A percentile compares a stretch with the other conserved stretches of the same genome.
Conservation (phyloP, 2,329 filamentous ascomycete genomes). For the Rutstroemia sp. region DNA sequence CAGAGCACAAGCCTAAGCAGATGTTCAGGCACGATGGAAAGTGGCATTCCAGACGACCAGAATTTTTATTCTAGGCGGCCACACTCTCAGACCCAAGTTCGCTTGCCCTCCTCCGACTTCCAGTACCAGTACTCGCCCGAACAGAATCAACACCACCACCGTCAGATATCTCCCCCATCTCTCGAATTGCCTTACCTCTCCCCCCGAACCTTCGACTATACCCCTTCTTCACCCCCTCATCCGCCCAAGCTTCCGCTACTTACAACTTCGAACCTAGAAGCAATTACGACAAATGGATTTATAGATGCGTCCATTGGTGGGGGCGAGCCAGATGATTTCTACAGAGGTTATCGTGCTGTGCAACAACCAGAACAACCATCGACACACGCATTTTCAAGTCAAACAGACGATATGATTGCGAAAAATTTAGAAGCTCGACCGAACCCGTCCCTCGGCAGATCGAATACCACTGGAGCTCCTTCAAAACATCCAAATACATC, state of each 20-base stretch:
- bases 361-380: constrained; percentile 17
- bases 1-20: constrained; percentile 11
- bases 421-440: constrained; percentile 35
- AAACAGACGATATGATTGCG: constrained; percentile 22
- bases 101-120: not conserved
- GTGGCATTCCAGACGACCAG: constrained; percentile 27
- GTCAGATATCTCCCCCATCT: constrained; percentile 5
- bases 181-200: constrained; percentile 16
- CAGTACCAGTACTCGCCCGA: constrained; percentile 11
- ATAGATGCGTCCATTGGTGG: constrained; percentile 15
- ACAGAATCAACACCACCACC: constrained; percentile 13
- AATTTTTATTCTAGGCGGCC: constrained; percentile 27
- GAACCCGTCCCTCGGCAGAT: constrained; percentile 35
- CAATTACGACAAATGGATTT: constrained; percentile 20
- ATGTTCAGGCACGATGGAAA: constrained; percentile 29
- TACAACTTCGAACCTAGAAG: constrained; percentile 22
- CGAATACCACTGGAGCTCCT: constrained; percentile 43
- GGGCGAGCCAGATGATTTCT: constrained; percentile 40
- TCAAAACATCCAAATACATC: constrained; percentile 40
- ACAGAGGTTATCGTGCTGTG: constrained; percentile 36
- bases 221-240: constrained; percentile 20
- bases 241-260: constrained; percentile 25
- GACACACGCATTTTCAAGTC: constrained; percentile 16
- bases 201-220: constrained; percentile 16
- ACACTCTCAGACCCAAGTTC: constrained; percentile 1